Conservation (phyloP, 176 grass and related monocot genomes). For the Lolium perenne region DNA sequence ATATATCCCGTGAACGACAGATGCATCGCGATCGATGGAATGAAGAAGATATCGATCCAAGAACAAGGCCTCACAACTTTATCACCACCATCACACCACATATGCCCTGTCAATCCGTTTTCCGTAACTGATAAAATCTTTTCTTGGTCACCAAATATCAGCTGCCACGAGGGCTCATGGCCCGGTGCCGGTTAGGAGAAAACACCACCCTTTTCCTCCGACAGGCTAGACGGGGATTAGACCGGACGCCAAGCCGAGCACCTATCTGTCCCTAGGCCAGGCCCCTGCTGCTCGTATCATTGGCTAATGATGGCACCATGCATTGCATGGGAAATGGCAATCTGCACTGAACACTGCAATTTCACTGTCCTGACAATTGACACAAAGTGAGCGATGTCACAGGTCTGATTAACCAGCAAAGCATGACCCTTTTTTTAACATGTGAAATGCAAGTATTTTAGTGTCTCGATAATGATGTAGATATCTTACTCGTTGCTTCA, state of each 20-base stretch:
- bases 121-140: not conserved
- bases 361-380: slow-evolving; percentile 17
- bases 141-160: not conserved
- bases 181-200: slow-evolving; percentile 12
- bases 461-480: slow-evolving; percentile 3
- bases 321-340: not conserved
- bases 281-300: slow-evolving; percentile 26
- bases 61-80: slow-evolving; percentile 25
- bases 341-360: not conserved
- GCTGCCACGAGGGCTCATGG: not conserved
- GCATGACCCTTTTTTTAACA: not conserved
- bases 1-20: not conserved
- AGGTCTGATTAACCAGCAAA: slow-evolving; percentile 20
- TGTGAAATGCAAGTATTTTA: not conserved
- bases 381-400: not conserved
- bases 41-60: not conserved
- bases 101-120: slow-evolving; percentile 46
- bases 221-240: slow-evolving; percentile 22
- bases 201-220: slow-evolving; percentile 21
- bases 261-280: slow-evolving; percentile 23
- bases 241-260: slow-evolving; percentile 4
- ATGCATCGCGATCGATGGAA: no score
- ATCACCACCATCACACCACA: not conserved
- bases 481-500: slow-evolving; percentile 48
- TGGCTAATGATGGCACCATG: slow-evolving; percentile 25